Evolutionary conservation across 2,329 filamentous ascomycete genomes (phyloP), one percentile per base, ranked within the genome.

Genomic region (Fusarium buharicum): DNA sequence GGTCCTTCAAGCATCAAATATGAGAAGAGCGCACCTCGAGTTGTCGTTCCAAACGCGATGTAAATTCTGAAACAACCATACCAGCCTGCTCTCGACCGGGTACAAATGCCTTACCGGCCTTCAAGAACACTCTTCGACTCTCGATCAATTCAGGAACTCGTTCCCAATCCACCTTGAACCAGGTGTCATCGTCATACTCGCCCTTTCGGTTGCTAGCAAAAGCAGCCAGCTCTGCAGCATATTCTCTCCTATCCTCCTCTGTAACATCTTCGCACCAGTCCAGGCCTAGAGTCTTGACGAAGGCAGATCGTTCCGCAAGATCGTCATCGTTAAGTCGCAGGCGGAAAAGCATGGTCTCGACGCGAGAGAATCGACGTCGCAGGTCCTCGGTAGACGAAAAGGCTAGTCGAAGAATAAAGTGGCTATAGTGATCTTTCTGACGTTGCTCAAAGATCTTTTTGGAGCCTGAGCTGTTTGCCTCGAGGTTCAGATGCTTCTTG

Each of bases 121-220:
- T 89, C 64, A 98, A 64, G 51, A 95, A 88, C 1, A 96, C 91
- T 48, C 85, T 84, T 46, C 94, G 84, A 44, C 84, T 79, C 76
- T 97, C 93, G 1, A 99, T 88, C 33, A 99, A 79, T 59, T 98
- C 94, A 0, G 94, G 92, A 1, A 99, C 95, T 30, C 88, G 86
- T 73, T 93, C 90, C 93, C 94, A 99, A 71, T 97, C 92, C 1
- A 98, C 92, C 78, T 97, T 98, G 82, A 96, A 96, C 90, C 92
- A 99, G 22, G 81, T 87, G 70, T 95, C 92, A 37, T 97, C 92
- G 14, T 97, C 92, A 6, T 71, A 66, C 41, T 69, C 69, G 39
- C 72, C 72, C 66, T 78, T 77, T 48, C 75, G 76, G 6, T 70
- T 70, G 1, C 73, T 73, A 10, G 73, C 62, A 50, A 81, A 79